phyloP scores from a whole-genome alignment of 108 stramenopile species.

The Nitzschia sp. region DNA sequence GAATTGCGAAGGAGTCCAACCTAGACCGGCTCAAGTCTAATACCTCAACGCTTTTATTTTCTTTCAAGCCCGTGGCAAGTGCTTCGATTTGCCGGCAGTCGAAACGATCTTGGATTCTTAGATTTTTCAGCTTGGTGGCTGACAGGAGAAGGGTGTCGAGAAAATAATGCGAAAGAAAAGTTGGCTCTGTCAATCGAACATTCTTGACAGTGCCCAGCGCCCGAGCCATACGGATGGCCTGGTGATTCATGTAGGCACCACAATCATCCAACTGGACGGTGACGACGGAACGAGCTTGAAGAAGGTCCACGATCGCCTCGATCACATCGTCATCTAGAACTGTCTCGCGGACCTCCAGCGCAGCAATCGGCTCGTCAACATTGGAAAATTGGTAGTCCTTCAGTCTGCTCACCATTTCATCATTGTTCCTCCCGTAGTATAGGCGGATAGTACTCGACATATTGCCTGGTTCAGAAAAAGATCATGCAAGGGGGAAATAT shows the following conservation, averaged over 20 bases:
- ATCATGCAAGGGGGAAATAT: too few relatives aligned
- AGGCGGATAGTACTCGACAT: conserved; percentile 17
- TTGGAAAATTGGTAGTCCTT: background rate
- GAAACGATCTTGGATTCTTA: conserved; percentile 20
- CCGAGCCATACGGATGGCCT: conserved; percentile 11
- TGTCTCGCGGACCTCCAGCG: conserved; percentile 20
- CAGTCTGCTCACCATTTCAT: conserved; percentile 10
- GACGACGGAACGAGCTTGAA: conserved; percentile 4
- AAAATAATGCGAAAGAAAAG: conserved; percentile 26
- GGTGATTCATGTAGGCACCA: conserved; percentile 10
- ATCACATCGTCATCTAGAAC: conserved; percentile 22
- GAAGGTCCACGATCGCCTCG: conserved; percentile 14
- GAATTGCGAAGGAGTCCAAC: conserved; percentile 2
- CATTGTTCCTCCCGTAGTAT: conserved; percentile 21
- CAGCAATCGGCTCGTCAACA: background rate
- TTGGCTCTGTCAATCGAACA: conserved; percentile 16
- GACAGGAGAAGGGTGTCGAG: conserved; percentile 21
- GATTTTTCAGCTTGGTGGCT: conserved; percentile 13
- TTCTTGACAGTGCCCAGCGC: conserved; percentile 9
- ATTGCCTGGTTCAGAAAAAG: too few relatives aligned
- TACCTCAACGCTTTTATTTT: conserved; percentile 1
- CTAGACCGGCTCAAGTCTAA: conserved; percentile 23
- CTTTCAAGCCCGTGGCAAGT: conserved; percentile 19
- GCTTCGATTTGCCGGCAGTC: conserved; percentile 5
- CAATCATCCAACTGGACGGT: conserved; percentile 24